phyloP scores from a whole-genome alignment of 257 asterid genomes.

The Solanum pinnatisectum region DNA sequence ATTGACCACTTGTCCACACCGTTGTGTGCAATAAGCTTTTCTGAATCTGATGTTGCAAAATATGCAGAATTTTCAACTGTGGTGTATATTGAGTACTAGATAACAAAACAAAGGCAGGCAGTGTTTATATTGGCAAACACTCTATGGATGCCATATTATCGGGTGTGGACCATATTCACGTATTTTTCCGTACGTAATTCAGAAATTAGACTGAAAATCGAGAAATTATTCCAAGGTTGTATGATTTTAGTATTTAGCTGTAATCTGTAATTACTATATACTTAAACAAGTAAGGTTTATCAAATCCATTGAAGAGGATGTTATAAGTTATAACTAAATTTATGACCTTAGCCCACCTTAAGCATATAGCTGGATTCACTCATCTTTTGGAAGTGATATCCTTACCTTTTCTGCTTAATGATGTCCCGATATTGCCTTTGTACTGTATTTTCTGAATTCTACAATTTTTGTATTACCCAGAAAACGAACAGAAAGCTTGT shows the following conservation, averaged over 20 bases:
- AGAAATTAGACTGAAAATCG: background rate
- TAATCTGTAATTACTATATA: background rate
- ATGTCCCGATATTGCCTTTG: background rate
- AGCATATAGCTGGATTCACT: background rate
- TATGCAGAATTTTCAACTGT: background rate
- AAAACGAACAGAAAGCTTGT: slow-evolving; percentile 53
- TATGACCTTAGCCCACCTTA: background rate
- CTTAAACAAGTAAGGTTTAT: background rate
- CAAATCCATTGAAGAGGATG: background rate
- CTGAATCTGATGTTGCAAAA: background rate
- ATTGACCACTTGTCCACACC: background rate
- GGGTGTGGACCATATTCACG: background rate
- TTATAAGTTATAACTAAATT: background rate
- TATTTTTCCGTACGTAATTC: background rate
- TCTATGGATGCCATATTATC: too few relatives aligned
- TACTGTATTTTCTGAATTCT: background rate
- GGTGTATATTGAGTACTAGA: background rate
- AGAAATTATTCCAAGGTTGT: background rate
- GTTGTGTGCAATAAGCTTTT: background rate
- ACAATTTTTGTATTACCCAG: slow-evolving; percentile 16
- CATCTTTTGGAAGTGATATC: background rate
- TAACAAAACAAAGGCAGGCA: background rate
- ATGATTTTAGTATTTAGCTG: background rate
- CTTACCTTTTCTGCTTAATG: background rate
- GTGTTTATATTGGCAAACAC: background rate